Base-by-base conservation (phyloP, 2,329 filamentous ascomycete species). In the Arthroderma sp. region DNA sequence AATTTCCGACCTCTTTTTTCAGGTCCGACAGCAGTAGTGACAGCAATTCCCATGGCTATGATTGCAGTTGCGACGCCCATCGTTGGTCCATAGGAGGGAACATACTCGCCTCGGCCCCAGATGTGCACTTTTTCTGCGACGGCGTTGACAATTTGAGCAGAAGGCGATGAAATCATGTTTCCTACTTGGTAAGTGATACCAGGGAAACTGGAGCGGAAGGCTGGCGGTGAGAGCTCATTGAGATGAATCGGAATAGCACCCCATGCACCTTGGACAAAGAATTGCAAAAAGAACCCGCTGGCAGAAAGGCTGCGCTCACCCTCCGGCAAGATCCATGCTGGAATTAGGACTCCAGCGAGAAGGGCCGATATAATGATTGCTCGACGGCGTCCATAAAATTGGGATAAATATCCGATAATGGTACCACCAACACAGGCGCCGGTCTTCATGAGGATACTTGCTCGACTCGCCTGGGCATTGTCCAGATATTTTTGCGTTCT, bases 211-310 rank as follows among this genome's bases (percentile, higher is more conserved):
- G 78, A 80, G 2, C 78, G 67, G 61, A 81, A 76, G 2, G 69
- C 64, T 5, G 74, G 74, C 0, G 78, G 78, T 0, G 74, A 73
- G 1, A 81, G 63, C 52, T 81, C 78, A 74, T 81, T 81, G 7
- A 81, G 65, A 52, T 81, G 77, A 50, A 81, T 80, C 7, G 80
- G 80, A 22, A 84, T 78, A 1, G 83, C 77, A 33, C 75, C 82
- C 82, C 82, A 86, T 0, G 82, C 82, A 22, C 82, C 83, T 60
- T 86, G 82, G 1, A 86, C 81, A 56, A 77, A 83, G 59, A 86
- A 85, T 58, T 86, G 83, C 66, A 89, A 74, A 61, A 93, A 91
- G 63, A 91, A 94, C 1, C 85, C 85, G 0, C 82, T 79, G 0
- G 84, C 86, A 77, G 80, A 10, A 80, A 89, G 52, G 3, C 50